phyloP scores from a whole-genome alignment of 1,284 basidiomycete genomes.

The Rhodotorula sp. region DNA sequence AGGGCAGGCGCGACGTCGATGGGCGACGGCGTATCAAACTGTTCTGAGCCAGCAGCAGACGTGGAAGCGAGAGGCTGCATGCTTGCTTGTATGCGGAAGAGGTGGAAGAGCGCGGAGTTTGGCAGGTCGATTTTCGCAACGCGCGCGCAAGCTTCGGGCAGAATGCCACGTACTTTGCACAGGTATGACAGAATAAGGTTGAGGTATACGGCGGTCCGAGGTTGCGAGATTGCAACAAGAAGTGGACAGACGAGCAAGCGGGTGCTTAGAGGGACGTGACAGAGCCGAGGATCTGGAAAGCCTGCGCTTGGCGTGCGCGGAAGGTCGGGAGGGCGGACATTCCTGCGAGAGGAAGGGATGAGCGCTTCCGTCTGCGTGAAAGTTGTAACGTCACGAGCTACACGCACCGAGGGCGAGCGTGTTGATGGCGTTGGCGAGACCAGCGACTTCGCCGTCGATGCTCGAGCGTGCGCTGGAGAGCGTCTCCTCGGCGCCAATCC shows the following conservation, averaged over 20 bases:
- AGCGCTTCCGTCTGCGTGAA: background rate
- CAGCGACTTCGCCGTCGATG: constrained; percentile 56
- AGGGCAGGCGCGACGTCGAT: background rate
- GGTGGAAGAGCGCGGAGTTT: too few species aligned
- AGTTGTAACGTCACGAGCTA: background rate
- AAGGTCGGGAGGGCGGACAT: constrained; percentile 68
- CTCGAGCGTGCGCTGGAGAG: constrained; percentile 48
- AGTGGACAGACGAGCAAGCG: background rate
- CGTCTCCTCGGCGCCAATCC: constrained; percentile 44
- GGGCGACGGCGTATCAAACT: background rate
- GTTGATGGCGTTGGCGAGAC: constrained; percentile 71
- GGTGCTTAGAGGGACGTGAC: constrained; percentile 30
- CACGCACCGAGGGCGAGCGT: constrained; percentile 59
- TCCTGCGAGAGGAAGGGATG: background rate
- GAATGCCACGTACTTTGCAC: too few species aligned
- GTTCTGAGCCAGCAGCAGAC: background rate
- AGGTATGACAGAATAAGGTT: background rate
- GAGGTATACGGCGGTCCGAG: too few species aligned
- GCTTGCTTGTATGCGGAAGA: background rate
- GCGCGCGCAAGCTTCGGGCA: too few species aligned
- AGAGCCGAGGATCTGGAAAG: constrained; percentile 65
- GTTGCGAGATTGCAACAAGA: background rate
- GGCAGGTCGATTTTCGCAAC: background rate
- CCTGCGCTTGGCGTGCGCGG: constrained; percentile 64
- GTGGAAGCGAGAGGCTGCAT: background rate